Base-by-base conservation (phyloP, 768 basidiomycete genomes). In the Austroboletus eburneus region DNA sequence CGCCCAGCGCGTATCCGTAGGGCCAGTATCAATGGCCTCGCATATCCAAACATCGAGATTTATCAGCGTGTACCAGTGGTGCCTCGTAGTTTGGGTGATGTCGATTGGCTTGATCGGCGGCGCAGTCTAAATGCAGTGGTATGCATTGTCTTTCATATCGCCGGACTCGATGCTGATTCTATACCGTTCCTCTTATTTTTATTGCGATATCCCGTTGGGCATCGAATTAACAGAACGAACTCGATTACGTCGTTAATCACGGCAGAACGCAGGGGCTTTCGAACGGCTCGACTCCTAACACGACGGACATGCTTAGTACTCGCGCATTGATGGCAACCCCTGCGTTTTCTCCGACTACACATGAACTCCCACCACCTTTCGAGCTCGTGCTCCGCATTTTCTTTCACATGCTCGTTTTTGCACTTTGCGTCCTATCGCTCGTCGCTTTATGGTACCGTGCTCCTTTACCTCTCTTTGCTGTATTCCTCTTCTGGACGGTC, bases 61-160 rank as follows among this genome's bases (percentile, higher is more conserved):
- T 75, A 60, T 73, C 82, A 57, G 51, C 72, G 61, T 58, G 68
- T 62, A 57, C 77, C 57, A 58, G 70, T 50, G 32, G 62, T 73
- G 14, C 71, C 77, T 24, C 71, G 79, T 46, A 81, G 76, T 50
- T 68, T 88, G 32, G 79, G 80, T 24, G 86, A 91, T 58, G 71
- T 87, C 41, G 87, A 87, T 59, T 91, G 89, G 89, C 69, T 89
- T 27, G 77, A 83, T 46, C 78, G 84, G 42, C 74, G 89, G 43
- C 77, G 87, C 47, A 87, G 82, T 60, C 67, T 85, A 24, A 83
- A 80, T 57, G 75, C 77, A 46, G 79, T 85, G 69, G 87, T 89
- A 62, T 59, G 83, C 69, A 48, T 48, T 43, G 39, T 27, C 43
- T 51, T 47, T 52, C 48, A 57, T 45, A 45, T 50, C 40, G 44